Evolutionary conservation across 1,139 yeast species (phyloP), one percentile per base, ranked within the genome.

Genomic region (Trichomonascaceae sp.): DNA sequence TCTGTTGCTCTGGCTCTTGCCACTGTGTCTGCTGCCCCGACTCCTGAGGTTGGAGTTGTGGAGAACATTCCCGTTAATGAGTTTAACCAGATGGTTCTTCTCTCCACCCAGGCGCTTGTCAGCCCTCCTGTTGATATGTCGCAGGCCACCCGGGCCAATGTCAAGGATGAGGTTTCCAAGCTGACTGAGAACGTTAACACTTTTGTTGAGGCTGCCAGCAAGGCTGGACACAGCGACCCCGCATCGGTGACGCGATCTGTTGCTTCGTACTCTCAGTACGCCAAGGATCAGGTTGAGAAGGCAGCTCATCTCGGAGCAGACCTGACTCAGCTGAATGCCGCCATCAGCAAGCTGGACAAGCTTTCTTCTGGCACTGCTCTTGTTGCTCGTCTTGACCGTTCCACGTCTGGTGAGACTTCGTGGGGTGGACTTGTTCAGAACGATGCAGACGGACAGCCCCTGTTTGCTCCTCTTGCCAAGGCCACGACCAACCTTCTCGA

Each of bases 381-480:
- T 20, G 23, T 20, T 20, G 23, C 23, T 11, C 23, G 23, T 11
- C 9, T 11, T 8, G 23, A 20, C 11, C 9, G 11, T 11, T 20
- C 23, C 9, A 20, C 6, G 23, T 6, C 23, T 8, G 23, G 23
- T 11, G 11, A 20, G 23, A 20, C 23, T 11, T 20, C 23, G 11
- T 20, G 23, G 23, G 23, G 23, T 20, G 23, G 23, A 8, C 23
- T 20, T 20, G 23, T 20, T 6, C 23, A 20, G 23, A 20, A 6
- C 11, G 23, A 20, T 20, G 23, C 31, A 4, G 31, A 29, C 5
- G 38, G 38, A 15, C 23, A 34, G 5, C 30, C 23, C 17, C 31
- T 36, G 38, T 17, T 27, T 30, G 38, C 38, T 17, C 38, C 38
- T 25, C 13, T 36, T 13, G 38, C 38, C 16, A 26, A 25, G 18